These are phyloP conservation scores for Monosporascus sp. DNA, from an alignment of 2,329 filamentous ascomycete genomes.

Conservation along the genomic window DNA sequence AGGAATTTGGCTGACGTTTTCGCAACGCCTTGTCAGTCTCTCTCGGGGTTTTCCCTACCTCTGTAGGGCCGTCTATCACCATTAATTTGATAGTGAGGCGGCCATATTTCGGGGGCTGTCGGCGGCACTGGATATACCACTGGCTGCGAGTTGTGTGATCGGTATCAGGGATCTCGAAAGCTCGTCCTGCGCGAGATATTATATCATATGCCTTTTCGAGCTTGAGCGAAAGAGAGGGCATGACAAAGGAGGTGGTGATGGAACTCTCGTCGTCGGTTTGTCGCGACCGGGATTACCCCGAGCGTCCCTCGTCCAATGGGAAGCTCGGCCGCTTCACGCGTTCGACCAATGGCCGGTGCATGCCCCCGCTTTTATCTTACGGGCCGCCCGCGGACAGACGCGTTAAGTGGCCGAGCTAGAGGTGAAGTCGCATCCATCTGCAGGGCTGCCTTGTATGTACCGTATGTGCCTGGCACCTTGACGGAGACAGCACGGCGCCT, in stretches of 20 bases:
- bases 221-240: background rate
- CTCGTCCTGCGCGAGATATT: too few species aligned
- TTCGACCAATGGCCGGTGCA: background rate
- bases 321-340: background rate
- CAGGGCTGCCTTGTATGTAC: constrained; percentile 1
- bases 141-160: too few species aligned
- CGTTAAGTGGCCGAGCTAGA: background rate
- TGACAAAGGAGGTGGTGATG: too few species aligned
- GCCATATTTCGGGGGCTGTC: too few species aligned
- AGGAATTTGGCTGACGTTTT: too few species aligned
- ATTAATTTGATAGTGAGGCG: too few species aligned
- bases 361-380: background rate
- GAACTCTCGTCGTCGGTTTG: background rate
- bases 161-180: too few species aligned
- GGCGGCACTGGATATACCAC: too few species aligned
- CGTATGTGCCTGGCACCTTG: constrained; percentile 1
- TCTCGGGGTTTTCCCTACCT: too few species aligned
- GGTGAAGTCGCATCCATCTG: background rate
- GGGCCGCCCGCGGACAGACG: background rate
- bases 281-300: background rate
- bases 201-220: too few species aligned
- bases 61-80: too few species aligned
- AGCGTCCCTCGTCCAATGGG: background rate
- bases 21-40: too few species aligned
- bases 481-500: constrained; percentile 1